Base-by-base conservation (phyloP, 2,329 filamentous ascomycete genomes). In the Talaromyces verruculosus region DNA sequence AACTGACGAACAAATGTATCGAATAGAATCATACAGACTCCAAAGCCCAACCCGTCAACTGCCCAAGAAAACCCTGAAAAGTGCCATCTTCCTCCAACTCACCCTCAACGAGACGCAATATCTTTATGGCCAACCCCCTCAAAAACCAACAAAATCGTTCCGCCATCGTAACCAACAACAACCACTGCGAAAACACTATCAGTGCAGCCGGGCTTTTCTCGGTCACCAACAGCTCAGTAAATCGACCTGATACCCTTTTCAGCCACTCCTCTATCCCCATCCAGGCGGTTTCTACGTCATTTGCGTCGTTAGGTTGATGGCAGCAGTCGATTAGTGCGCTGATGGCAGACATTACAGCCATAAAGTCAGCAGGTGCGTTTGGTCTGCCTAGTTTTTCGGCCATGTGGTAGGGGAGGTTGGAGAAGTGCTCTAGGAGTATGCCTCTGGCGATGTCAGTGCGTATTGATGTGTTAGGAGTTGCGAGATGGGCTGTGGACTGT, bases 371-470 rank as follows among this genome's bases (percentile, higher is more conserved):
- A n/a, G 33, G 8, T 10, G 6, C n/a, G 33, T 61, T 25, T 33
- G 63, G 63, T 61, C 37, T 65, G 6, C 57, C 57, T n/a, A 65
- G 25, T 65, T 43, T 51, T 25, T 28, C 37, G n/a, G 63, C 57
- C 63, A 65, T 61, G 17, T 37, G 63, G n/a, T 59, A 55, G 35
- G 63, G 63, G 2, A 65, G 57, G 17, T 22, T 43, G 15, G 5
- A 41, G 41, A 65, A 39, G 28, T 55, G 43, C 10, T 45, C 35
- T 22, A 61, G 5, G 10, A 61, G 22, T 4, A 22, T 7, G 22
- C 17, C 4, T 7, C 4, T 51, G 15, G 60, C 11, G n/a, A 51
- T 51, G 22, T 62, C 43, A n/a, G 60, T 51, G 43, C 30, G 60
- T 37, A 62, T 37, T 25, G 30, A 37, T 15, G 25, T 2, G 15